Conservation (phyloP, 23 red algal genomes). For the Gracilaria domingensis region DNA sequence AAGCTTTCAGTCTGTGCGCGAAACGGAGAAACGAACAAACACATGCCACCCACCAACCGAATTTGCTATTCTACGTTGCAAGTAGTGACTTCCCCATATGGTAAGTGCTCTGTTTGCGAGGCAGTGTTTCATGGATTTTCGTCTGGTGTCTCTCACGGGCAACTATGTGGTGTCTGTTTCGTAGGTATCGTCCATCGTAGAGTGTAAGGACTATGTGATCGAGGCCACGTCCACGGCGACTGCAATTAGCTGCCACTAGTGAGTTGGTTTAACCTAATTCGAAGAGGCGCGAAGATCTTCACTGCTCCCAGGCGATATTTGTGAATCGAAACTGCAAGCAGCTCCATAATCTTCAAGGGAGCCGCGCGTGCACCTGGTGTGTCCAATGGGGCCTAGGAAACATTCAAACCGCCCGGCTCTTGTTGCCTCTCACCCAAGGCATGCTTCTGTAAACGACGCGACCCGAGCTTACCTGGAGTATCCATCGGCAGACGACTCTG, state of each 20-base stretch:
- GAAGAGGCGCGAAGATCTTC: conserved; percentile 1
- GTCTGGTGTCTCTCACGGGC: conserved; percentile 61
- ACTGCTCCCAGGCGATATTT: conserved; percentile 6
- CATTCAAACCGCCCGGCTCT: conserved; percentile 2
- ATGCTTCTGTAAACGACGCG: conserved; percentile 10
- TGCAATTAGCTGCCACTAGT: conserved; percentile 19
- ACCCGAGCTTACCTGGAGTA: conserved; percentile 23
- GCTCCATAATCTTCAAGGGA: background rate
- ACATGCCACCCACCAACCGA: conserved; percentile 72
- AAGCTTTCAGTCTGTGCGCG: conserved; percentile 35
- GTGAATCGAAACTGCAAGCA: background rate
- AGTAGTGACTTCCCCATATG: conserved; percentile 33
- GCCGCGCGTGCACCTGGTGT: background rate
- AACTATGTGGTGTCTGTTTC: conserved; percentile 55
- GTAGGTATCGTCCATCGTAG: conserved; percentile 51
- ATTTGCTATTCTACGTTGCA: conserved; percentile 57
- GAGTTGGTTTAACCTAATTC: conserved; percentile 5
- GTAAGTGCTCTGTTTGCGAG: conserved; percentile 55
- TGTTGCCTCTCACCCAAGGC: background rate
- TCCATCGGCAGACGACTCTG: conserved; percentile 16
- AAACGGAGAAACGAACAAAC: conserved; percentile 61
- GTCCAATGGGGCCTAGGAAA: conserved; percentile 12
- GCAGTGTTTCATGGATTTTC: conserved; percentile 49
- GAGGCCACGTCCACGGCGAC: background rate
- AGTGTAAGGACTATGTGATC: background rate